phyloP scores from a whole-genome alignment of 163 green algal genomes.

The Smithsoniella earleae region DNA sequence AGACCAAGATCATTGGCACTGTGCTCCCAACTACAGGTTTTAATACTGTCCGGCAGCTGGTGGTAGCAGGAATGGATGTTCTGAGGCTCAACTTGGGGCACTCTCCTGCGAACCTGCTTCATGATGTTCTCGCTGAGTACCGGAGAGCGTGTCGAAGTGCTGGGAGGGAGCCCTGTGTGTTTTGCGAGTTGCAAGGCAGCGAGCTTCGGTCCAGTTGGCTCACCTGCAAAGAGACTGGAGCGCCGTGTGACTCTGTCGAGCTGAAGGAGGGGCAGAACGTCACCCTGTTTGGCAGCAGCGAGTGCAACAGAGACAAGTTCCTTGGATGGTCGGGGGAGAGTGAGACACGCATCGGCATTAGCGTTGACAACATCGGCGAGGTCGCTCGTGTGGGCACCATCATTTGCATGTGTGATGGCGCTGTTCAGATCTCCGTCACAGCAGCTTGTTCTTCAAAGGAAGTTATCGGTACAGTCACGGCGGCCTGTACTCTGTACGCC shows the following conservation, averaged over 20 bases:
- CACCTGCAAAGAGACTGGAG: constrained; percentile 30
- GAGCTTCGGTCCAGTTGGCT: constrained; percentile 20
- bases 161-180: not conserved
- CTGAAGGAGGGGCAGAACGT: constrained; percentile 36
- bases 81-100: constrained; percentile 58
- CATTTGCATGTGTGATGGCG: constrained; percentile 33
- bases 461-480: not conserved
- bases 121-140: constrained; percentile 32
- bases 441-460: not conserved
- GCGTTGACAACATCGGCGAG: constrained; percentile 34
- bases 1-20: constrained; percentile 59
- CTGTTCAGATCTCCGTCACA: not conserved
- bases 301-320: constrained; percentile 31
- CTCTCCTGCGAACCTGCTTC: constrained; percentile 30
- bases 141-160: not conserved
- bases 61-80: constrained; percentile 53
- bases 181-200: constrained; percentile 23
- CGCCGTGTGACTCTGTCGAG: constrained; percentile 42
- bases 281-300: constrained; percentile 37
- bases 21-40: constrained; percentile 39
- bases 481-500: not conserved
- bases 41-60: constrained; percentile 40
- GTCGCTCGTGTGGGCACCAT: constrained; percentile 36
- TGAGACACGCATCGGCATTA: constrained; percentile 36
- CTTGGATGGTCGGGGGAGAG: constrained; percentile 32